Base-by-base conservation (phyloP, 306 rosid genomes). In the Cucurbita pepo region DNA sequence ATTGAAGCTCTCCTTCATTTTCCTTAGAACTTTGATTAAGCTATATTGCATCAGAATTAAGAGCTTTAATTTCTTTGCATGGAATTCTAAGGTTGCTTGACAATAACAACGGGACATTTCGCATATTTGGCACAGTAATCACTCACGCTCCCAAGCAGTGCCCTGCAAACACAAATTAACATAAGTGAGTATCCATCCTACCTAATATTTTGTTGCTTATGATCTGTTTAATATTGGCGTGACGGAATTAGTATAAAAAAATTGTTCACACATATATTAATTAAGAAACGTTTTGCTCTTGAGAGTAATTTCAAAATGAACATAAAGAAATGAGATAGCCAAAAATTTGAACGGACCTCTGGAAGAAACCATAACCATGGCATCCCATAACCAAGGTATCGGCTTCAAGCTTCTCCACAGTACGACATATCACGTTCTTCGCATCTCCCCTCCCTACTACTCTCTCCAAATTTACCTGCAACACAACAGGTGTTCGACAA, bases 301-400 rank as follows among this genome's bases (percentile, higher is more conserved):
- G 34, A 30, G 13, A 53, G 21, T n/a, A n/a, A 22, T 53, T 53
- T 53, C 1, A 53, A 53, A n/a, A 53, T 0, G 15, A 50, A 50
- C 18, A 50, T 50, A n/a, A 50, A 50, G 54, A 4, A 50, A 14
- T 14, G 54, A 50, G 15, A 5, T 50, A 5, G 54, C 34, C 34
- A 30, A 30, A 2, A 30, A 30, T 30, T 30, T 50, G 54, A 14
- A 5, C 14, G 56, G 73, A 88, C 97, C 96, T 85, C 86, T 85
- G 87, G 21, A 91, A 79, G 86, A 90, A 88, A 69, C 96, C 95
- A 82, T 90, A 87, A 5, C 92, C 86, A 75, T 91, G 96, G 81
- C 84, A 86, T 77, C 97, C 95, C 91, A 89, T 82, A 10, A 91
- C 97, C 77, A 88, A 86, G 25, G 87, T 85, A 77, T 91, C 97